Evolutionary conservation across 306 rosid genomes (phyloP).

Genomic region (Trifolium pratense): DNA sequence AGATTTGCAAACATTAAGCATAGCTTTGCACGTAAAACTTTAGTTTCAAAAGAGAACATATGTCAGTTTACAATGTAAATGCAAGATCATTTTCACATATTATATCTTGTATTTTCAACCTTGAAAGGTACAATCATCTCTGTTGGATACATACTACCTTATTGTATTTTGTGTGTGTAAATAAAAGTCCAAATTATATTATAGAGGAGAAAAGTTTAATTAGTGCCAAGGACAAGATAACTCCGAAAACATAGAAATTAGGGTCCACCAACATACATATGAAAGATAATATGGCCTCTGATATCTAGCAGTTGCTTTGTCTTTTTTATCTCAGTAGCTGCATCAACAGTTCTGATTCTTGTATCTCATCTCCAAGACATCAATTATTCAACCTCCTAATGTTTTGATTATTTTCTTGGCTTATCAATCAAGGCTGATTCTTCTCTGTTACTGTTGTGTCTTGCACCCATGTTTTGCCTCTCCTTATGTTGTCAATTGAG

Average conservation of each 20-base stretch:
- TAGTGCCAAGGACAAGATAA: slow-evolving; percentile 3
- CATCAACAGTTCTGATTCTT: neutral
- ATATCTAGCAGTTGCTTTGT: too few species aligned
- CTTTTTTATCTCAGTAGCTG: neutral
- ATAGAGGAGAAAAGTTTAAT: slow-evolving; percentile 8
- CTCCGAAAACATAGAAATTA: slow-evolving; percentile 3
- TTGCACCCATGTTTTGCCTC: neutral
- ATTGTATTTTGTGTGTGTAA: neutral
- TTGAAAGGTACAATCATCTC: slow-evolving; percentile 73
- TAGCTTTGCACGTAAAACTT: too few species aligned
- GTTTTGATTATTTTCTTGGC: neutral
- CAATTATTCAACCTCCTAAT: neutral
- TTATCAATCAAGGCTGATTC: neutral
- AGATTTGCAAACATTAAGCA: too few species aligned
- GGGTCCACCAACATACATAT: too few species aligned
- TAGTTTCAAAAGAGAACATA: too few species aligned
- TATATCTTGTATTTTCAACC: slow-evolving; percentile 69
- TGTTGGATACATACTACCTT: slow-evolving; percentile 34
- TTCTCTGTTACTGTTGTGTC: neutral
- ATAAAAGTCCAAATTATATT: slow-evolving; percentile 19
- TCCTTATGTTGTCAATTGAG: neutral
- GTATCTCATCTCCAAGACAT: neutral
- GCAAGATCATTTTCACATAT: slow-evolving; percentile 58
- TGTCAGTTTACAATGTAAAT: slow-evolving; percentile 62
- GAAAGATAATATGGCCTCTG: too few species aligned